These are phyloP conservation scores for Microcos paniculata DNA, from an alignment of 345 rosid genomes.

Conservation along the genomic window DNA sequence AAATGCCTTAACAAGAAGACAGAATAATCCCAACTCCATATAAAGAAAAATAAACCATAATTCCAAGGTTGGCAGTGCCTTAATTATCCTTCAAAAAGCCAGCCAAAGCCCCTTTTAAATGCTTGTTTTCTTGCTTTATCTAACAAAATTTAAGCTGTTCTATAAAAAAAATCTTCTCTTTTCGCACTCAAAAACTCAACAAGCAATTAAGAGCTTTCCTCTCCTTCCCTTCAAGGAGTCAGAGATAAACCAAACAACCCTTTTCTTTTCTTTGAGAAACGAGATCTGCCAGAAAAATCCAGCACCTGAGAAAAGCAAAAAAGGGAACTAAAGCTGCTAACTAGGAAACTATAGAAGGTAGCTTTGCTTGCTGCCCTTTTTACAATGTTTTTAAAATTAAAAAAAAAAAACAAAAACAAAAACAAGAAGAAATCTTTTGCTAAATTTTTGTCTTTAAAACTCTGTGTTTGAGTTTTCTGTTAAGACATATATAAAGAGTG, in stretches of 20 bases:
- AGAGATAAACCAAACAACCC: not conserved
- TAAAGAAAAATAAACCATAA: not conserved
- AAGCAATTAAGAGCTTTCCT: conserved; percentile 9
- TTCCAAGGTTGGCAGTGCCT: conserved; percentile 4
- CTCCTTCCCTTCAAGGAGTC: not conserved
- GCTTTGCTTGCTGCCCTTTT: not conserved
- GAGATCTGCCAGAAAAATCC: conserved; percentile 19
- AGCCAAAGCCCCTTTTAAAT: not conserved
- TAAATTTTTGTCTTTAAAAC: not conserved
- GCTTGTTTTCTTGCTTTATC: not conserved
- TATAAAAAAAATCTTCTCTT: not conserved
- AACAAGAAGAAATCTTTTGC: conserved; percentile 6
- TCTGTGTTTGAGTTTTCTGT: not conserved
- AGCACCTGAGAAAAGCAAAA: conserved; percentile 4
- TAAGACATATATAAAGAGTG: not conserved
- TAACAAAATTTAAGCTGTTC: not conserved
- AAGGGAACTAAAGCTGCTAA: not conserved
- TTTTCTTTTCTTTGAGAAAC: not conserved
- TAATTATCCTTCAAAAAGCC: conserved; percentile 10
- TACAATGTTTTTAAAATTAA: not conserved
- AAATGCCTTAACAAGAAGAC: not conserved
- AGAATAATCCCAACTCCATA: not conserved
- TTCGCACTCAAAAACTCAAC: not conserved
- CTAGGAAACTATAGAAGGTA: not conserved
- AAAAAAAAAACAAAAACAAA: not conserved